phyloP scores from a whole-genome alignment of 441 rosid species.

The Croton laevigatus region DNA sequence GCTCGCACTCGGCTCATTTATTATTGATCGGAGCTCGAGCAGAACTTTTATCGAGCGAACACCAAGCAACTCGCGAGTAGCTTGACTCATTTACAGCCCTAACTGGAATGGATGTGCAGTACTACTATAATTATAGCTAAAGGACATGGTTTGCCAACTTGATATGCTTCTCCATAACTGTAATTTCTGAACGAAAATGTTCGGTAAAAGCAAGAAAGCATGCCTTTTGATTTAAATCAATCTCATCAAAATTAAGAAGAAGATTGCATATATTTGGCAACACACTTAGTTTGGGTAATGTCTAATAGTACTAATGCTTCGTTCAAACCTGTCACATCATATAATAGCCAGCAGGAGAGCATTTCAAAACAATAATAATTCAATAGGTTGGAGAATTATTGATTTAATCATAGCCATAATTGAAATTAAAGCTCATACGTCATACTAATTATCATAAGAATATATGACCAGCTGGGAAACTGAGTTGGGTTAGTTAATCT shows the following conservation, averaged over 20 bases:
- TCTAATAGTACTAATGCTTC: neutral
- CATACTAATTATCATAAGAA: too few relatives aligned
- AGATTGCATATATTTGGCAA: constrained; percentile 10
- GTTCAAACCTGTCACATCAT: constrained; percentile 12
- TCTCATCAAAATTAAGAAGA: constrained; percentile 13
- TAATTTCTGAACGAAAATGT: neutral
- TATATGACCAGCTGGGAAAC: too few relatives aligned
- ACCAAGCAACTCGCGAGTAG: too few relatives aligned
- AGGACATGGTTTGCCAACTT: constrained; percentile 6
- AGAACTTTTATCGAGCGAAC: too few relatives aligned
- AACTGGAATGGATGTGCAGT: too few relatives aligned
- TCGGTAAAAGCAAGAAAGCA: neutral
- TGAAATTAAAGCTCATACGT: too few relatives aligned
- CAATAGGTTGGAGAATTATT: neutral
- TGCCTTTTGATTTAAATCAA: constrained; percentile 4
- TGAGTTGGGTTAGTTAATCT: too few relatives aligned
- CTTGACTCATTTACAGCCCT: too few relatives aligned
- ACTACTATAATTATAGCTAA: neutral
- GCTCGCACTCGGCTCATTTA: too few relatives aligned
- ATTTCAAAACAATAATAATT: neutral
- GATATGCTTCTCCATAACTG: neutral
- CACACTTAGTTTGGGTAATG: constrained; percentile 17
- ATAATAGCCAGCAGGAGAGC: too few relatives aligned
- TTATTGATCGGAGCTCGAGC: too few relatives aligned
- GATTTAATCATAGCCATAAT: neutral